Percentiles rank a stretch among this genome's conserved stretches.
Evolutionary conservation across 1,284 basidiomycete genomes (phyloP).

Genomic region (Ganoderma multipileum): DNA sequence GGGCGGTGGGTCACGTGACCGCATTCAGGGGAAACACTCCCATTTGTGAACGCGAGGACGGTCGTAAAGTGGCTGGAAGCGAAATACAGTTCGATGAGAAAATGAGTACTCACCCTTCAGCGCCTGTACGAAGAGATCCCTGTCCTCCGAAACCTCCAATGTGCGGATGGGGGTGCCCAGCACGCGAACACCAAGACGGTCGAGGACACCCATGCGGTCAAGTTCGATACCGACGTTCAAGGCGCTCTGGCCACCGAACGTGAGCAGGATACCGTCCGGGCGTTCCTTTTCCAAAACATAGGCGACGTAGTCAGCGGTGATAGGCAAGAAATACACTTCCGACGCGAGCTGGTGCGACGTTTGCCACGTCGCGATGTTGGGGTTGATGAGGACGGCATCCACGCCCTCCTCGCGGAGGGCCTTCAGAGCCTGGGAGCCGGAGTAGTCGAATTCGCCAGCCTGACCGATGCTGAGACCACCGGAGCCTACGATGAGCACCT

Average conservation of each 20-base stretch:
- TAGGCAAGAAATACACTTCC: constrained; percentile 97
- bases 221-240: constrained; percentile 98
- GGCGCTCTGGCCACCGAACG: constrained; percentile 98
- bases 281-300: constrained; percentile 99
- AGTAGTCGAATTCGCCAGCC: constrained; percentile 99
- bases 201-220: constrained; percentile 97
- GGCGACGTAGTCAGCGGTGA: constrained; percentile 97
- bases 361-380: constrained; percentile 98
- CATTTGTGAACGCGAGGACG: neutral
- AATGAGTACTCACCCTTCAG: constrained; percentile 75
- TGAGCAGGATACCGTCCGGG: constrained; percentile 96
- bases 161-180: constrained; percentile 96
- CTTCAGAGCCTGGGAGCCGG: constrained; percentile 98
- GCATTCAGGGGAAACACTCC: neutral
- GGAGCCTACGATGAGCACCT: constrained; percentile 95
- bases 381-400: constrained; percentile 95
- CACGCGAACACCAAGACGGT: constrained; percentile 93
- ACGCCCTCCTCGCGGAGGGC: constrained; percentile 96
- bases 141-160: constrained; percentile 96
- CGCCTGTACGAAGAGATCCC: constrained; percentile 97
- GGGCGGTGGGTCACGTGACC: neutral
- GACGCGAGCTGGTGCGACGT: constrained; percentile 96
- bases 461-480: constrained; percentile 98
- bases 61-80: neutral
- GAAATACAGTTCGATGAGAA: neutral